Percentiles rank a stretch among this genome's conserved stretches.
These are phyloP conservation scores for Ustulina deusta DNA, from an alignment of 2,329 filamentous ascomycete species.

Conservation along the genomic window DNA sequence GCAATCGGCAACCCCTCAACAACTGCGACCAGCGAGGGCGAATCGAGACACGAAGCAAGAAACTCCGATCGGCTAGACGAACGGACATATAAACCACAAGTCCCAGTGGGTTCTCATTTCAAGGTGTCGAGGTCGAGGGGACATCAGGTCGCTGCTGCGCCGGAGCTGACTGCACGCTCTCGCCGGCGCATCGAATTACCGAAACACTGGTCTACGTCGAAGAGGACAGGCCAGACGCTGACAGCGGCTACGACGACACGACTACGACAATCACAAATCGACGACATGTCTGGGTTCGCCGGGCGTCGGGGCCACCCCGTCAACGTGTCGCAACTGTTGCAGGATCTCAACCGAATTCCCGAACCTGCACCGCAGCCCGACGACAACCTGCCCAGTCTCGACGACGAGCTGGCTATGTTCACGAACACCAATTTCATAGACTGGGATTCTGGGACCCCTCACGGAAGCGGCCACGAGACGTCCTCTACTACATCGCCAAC, in stretches of 20 bases:
- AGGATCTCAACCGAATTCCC: conserved; percentile 82
- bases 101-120: not conserved
- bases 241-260: not conserved
- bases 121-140: conserved; percentile 10
- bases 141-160: conserved; percentile 4
- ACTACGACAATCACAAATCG: not conserved
- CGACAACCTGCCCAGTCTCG: conserved; percentile 38
- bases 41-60: conserved; percentile 15
- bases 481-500: conserved; percentile 47
- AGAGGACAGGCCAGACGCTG: not conserved
- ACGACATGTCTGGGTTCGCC: conserved; percentile 63
- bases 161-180: conserved; percentile 14
- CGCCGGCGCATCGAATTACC: conserved; percentile 14
- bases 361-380: conserved; percentile 65
- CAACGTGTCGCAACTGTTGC: conserved; percentile 91
- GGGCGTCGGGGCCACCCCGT: conserved; percentile 75
- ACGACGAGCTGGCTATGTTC: conserved; percentile 79
- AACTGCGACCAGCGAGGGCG: conserved; percentile 3
- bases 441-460: conserved; percentile 64
- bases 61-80: conserved; percentile 5
- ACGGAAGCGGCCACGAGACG: conserved; percentile 40
- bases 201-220: not conserved
- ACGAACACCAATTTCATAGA: conserved; percentile 87
- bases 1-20: conserved; percentile 30
- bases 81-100: not conserved